Percentiles rank a stretch among this genome's conserved stretches.
Conservation (phyloP, 108 stramenopile genomes). For the Fistulifera pelliculosa region DNA sequence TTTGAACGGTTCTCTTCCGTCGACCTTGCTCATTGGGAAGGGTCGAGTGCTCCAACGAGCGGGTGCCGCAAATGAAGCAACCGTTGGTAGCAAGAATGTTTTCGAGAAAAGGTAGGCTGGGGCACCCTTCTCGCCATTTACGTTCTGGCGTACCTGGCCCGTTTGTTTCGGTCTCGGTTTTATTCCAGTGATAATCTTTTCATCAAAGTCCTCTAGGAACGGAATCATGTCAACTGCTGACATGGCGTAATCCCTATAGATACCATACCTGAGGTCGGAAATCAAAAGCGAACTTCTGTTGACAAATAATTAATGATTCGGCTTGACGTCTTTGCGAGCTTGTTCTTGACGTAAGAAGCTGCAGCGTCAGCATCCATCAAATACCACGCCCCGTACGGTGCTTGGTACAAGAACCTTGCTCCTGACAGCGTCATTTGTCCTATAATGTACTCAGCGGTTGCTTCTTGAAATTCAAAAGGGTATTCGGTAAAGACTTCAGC, state of each 20-base stretch:
- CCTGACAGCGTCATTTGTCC: neutral
- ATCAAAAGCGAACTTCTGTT: neutral
- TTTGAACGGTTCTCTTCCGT: neutral
- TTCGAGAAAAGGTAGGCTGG: too few species aligned
- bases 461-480: neutral
- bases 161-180: too few species aligned
- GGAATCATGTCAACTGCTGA: neutral
- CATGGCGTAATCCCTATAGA: neutral
- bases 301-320: neutral
- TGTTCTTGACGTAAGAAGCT: neutral
- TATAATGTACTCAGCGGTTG: neutral
- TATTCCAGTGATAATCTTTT: slow-evolving; percentile 1
- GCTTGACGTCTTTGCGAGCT: neutral
- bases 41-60: too few species aligned
- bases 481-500: neutral
- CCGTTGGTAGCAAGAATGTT: too few species aligned
- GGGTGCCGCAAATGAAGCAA: too few species aligned
- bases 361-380: neutral
- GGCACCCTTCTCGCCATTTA: too few species aligned
- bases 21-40: too few species aligned
- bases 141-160: too few species aligned
- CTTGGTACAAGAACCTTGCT: slow-evolving; percentile 9
- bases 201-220: neutral
- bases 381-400: slow-evolving; percentile 3
- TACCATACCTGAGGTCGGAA: neutral